Percentiles rank a stretch among this genome's conserved stretches.
Conservation (phyloP, 345 rosid genomes). For the Nephelium lappaceum region DNA sequence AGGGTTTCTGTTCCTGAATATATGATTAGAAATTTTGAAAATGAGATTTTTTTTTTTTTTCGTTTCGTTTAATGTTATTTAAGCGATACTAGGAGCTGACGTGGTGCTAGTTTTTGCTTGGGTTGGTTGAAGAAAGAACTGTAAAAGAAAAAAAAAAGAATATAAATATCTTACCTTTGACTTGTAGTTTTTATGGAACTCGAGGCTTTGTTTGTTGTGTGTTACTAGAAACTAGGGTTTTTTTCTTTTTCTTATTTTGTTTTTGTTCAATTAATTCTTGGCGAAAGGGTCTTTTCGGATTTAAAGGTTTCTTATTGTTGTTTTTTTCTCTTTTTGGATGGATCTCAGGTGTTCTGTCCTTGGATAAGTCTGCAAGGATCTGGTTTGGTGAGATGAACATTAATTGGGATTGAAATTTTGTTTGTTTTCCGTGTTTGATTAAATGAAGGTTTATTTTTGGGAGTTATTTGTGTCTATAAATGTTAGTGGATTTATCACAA, state of each 20-base stretch:
- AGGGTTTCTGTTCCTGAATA: background rate
- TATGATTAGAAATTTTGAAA: background rate
- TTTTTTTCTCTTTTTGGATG: background rate
- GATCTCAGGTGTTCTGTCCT: background rate
- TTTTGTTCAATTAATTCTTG: background rate
- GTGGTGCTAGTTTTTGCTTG: background rate
- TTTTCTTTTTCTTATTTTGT: background rate
- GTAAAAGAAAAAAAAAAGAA: background rate
- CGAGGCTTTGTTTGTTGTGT: background rate
- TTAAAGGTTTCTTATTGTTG: background rate
- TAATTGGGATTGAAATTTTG: background rate
- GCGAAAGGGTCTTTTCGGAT: no score
- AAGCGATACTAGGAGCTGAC: background rate
- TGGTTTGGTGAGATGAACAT: background rate
- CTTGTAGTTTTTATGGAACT: background rate
- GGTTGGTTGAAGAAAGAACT: background rate
- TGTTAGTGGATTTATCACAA: background rate
- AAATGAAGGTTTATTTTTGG: conserved; percentile 11
- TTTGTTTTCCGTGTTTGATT: background rate
- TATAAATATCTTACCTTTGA: background rate
- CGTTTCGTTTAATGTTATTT: background rate
- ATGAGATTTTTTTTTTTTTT: background rate
- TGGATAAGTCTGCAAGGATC: conserved; percentile 5
- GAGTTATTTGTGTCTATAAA: conserved; percentile 6
- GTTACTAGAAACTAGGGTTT: no score